A percentile compares a stretch with the other conserved stretches of the same genome.
Evolutionary conservation across 257 asterid species (phyloP).

Genomic region (Leptodermis oblonga): DNA sequence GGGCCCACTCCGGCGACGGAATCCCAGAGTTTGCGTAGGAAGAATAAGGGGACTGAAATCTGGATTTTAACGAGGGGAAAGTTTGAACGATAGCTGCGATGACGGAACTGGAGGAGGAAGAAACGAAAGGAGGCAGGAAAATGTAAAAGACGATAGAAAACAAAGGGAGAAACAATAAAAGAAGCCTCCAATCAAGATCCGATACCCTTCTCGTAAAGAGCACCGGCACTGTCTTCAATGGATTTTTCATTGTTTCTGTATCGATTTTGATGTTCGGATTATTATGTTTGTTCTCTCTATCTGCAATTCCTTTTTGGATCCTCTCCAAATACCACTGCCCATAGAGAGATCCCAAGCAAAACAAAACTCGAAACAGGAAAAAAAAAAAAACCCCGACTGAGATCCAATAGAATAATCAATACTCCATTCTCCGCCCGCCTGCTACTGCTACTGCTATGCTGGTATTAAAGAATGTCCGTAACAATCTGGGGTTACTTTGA

Average conservation of each 20-base stretch:
- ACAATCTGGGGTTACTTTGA: too few relatives aligned
- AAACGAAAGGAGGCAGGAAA: constrained; percentile 37
- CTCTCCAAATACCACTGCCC: not conserved
- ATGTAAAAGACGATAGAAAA: constrained; percentile 43
- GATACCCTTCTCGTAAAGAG: constrained; percentile 38
- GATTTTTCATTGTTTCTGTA: constrained; percentile 29
- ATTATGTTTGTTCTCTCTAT: not conserved
- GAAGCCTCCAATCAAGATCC: constrained; percentile 60
- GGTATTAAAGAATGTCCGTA: not conserved
- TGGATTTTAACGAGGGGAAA: constrained; percentile 48
- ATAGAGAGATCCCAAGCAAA: not conserved
- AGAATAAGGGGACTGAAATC: constrained; percentile 20
- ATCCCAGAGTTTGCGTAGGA: constrained; percentile 14
- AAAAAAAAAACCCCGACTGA: not conserved
- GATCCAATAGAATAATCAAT: too few relatives aligned
- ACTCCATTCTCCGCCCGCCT: too few relatives aligned
- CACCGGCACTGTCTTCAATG: constrained; percentile 34
- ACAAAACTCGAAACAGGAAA: not conserved
- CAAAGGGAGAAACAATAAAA: constrained; percentile 49
- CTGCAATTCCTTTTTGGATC: not conserved
- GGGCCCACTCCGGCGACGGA: not conserved
- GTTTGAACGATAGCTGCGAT: not conserved
- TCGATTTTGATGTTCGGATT: not conserved
- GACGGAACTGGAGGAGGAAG: constrained; percentile 19
- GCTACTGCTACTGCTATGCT: too few relatives aligned